Conservation (phyloP, 305 asterid genomes). For the Euphrasia arctica region DNA sequence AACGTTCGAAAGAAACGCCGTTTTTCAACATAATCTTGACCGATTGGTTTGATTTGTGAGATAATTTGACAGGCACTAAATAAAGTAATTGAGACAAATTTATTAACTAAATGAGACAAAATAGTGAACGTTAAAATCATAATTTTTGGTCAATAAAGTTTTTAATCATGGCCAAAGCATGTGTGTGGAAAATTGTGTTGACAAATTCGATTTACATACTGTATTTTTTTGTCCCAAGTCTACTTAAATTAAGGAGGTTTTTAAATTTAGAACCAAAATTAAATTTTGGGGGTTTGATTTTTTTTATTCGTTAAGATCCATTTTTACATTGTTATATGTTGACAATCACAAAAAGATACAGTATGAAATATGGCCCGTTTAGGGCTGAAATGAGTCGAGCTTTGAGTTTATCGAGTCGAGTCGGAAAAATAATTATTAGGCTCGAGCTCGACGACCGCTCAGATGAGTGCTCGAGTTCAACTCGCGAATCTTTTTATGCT, state of each 20-base stretch:
- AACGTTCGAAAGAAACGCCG: constrained; percentile 1
- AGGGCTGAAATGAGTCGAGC: no score
- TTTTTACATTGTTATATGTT: no score
- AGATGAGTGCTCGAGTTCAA: no score
- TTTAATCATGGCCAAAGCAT: constrained; percentile 4
- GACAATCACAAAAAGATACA: no score
- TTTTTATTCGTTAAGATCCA: no score
- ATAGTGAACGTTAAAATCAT: constrained; percentile 1
- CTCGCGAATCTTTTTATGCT: no score
- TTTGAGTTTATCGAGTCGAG: no score
- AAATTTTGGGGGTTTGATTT: no score
- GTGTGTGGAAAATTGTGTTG: constrained; percentile 13
- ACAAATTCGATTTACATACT: not conserved
- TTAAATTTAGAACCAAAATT: no score
- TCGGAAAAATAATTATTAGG: no score
- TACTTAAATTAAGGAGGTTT: not conserved
- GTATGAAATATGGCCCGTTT: no score
- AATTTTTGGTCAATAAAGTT: constrained; percentile 19
- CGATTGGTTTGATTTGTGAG: constrained; percentile 21
- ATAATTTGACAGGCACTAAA: not conserved
- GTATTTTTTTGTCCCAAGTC: not conserved
- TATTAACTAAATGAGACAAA: not conserved
- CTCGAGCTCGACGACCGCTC: no score
- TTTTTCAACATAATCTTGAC: constrained; percentile 13
- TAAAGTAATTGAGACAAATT: not conserved